Conservation (phyloP, 257 asterid species). For the Forsythia suspensa region DNA sequence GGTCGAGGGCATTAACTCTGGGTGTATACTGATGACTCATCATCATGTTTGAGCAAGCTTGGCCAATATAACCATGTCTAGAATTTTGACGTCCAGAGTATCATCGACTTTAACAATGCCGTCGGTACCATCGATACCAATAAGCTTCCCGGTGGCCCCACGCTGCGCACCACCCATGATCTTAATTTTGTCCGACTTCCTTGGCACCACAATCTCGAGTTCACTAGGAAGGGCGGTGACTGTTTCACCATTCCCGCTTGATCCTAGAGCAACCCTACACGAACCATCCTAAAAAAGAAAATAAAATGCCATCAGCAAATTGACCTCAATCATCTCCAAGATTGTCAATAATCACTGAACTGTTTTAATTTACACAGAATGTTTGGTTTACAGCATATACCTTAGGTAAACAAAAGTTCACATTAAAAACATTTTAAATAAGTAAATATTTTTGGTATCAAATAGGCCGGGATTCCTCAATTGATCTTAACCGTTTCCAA, state of each 20-base stretch:
- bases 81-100: conserved; percentile 77
- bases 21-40: background rate
- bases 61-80: conserved; percentile 74
- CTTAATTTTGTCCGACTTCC: conserved; percentile 76
- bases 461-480: background rate
- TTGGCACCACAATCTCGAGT: conserved; percentile 63
- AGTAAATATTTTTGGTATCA: too few species aligned
- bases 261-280: conserved; percentile 74
- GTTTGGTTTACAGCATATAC: background rate
- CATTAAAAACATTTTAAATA: too few species aligned
- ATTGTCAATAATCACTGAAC: background rate
- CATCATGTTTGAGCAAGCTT: conserved; percentile 50
- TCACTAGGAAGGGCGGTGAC: conserved; percentile 62
- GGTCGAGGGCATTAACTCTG: background rate
- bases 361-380: background rate
- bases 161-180: conserved; percentile 88
- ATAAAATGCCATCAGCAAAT: conserved; percentile 8
- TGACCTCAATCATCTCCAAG: background rate
- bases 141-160: conserved; percentile 81
- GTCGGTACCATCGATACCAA: conserved; percentile 86
- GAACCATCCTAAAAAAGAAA: conserved; percentile 70
- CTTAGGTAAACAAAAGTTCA: background rate
- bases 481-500: background rate
- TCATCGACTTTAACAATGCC: conserved; percentile 88
- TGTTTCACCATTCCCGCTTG: conserved; percentile 67